Conservation (phyloP, 2,329 filamentous ascomycete genomes). For the Emmonsiellopsis sp. region DNA sequence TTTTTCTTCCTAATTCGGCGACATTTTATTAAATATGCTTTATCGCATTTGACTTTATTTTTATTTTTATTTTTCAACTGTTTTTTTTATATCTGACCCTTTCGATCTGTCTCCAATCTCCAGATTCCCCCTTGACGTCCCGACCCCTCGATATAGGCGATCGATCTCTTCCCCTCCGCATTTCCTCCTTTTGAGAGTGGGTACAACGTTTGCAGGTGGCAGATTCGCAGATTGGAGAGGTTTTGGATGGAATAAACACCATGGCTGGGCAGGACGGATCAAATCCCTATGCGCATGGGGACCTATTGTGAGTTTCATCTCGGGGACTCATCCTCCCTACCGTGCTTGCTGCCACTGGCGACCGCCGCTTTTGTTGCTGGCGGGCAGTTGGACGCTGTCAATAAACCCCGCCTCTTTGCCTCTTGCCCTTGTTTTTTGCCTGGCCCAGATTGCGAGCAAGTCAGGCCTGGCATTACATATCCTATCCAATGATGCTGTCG, state of each 20-base stretch:
- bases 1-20: background rate
- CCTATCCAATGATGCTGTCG: too few relatives aligned
- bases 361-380: too few relatives aligned
- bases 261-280: conserved; percentile 37
- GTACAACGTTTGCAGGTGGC: background rate
- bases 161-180: background rate
- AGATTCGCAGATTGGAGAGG: background rate
- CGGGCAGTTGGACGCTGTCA: too few relatives aligned
- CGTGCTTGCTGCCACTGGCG: too few relatives aligned
- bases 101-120: background rate
- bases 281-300: conserved; percentile 43
- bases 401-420: too few relatives aligned
- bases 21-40: background rate
- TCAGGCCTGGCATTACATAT: too few relatives aligned
- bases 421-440: too few relatives aligned
- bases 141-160: background rate
- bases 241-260: conserved; percentile 29
- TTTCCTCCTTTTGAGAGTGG: background rate
- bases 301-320: conserved; percentile 31
- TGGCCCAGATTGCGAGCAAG: too few relatives aligned
- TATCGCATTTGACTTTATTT: background rate
- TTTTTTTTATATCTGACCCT: background rate
- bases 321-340: too few relatives aligned
- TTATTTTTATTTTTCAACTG: background rate
- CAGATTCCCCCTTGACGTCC: background rate